Evolutionary conservation across 2,329 filamentous ascomycete species (phyloP), one percentile per base, ranked within the genome.

Genomic region (Coleophoma crateriformis): DNA sequence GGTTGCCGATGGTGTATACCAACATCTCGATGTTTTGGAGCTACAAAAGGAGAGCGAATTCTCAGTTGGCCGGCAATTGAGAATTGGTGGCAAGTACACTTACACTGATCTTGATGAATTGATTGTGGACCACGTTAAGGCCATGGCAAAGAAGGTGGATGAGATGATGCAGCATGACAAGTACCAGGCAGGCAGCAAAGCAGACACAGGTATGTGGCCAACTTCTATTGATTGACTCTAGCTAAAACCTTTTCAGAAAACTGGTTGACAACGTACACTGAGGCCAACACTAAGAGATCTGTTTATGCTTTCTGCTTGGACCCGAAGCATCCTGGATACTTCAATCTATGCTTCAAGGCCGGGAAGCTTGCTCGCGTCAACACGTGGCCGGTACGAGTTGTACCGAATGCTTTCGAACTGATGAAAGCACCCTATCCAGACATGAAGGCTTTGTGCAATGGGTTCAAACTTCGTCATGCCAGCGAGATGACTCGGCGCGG

Each of bases 21-120:
- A 99, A 70, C 94, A 99, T 68, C 89, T 99, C 56, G 94, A 99
- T 68, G 92, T 99, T 33, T 78, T 99, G 37, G 94, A 99, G 71
- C 77, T 99, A 63, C 89, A 95, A 68, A 99, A 99, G 71, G 90
- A 96, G 55, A 97, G 90, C 54, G 92, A 97, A 66, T 97, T 96
- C 67, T 91, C 90, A 0, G 86, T 97, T 3, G 94, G 94, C 54
- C 86, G 85, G 60, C 84, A 86, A 39, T 78, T 99, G 48, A 88
- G 88, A 56, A 88, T 99, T 48, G 87, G 84, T 33, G 88, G 88
- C 59, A 92, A 91, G 67, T 91, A 90, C 70, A 92, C 82, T 7
- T 99, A 99, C 73, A 90, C 84, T 53, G 94, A 99, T 84, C 76
- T 99, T 53, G 94, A 99, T 70, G 94, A 99, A 68, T 71, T 99